A percentile compares a stretch with the other conserved stretches of the same genome.
Conservation (phyloP, 2,329 filamentous ascomycete genomes). For the Hawksworthiomyces lignivorus region DNA sequence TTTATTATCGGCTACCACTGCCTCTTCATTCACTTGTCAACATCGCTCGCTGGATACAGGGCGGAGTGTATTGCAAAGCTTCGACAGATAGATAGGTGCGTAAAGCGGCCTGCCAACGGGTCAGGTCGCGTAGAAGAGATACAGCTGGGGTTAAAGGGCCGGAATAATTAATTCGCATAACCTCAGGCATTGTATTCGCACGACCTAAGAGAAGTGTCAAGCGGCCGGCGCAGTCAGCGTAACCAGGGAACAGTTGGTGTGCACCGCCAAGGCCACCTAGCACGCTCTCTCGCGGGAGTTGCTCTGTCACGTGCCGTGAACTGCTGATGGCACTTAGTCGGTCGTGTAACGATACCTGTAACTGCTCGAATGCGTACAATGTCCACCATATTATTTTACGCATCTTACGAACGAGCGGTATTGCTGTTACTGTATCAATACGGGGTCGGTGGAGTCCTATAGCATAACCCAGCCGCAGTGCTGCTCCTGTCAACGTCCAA, state of each 20-base stretch:
- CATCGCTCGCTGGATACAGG: slow-evolving; percentile 27
- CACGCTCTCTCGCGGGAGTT: slow-evolving; percentile 26
- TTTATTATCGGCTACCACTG: too few relatives aligned
- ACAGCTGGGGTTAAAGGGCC: slow-evolving; percentile 31
- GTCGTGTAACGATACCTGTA: slow-evolving; percentile 36
- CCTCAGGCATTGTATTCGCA: slow-evolving; percentile 15
- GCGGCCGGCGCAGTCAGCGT: slow-evolving; percentile 27
- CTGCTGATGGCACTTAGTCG: slow-evolving; percentile 33
- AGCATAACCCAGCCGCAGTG: slow-evolving; percentile 32
- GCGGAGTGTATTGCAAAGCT: slow-evolving; percentile 23
- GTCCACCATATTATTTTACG: slow-evolving; percentile 25
- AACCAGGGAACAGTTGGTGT: slow-evolving; percentile 20
- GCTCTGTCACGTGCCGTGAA: neutral
- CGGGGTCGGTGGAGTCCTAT: slow-evolving; percentile 35
- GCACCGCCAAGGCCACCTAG: slow-evolving; percentile 19
- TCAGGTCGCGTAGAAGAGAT: slow-evolving; percentile 28
- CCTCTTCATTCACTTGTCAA: slow-evolving; percentile 15
- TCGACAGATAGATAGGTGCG: slow-evolving; percentile 28
- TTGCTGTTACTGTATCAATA: slow-evolving; percentile 22
- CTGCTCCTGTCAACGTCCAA: slow-evolving; percentile 36
- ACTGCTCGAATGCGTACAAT: slow-evolving; percentile 25
- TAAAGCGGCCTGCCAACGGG: slow-evolving; percentile 28
- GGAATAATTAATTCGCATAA: neutral
- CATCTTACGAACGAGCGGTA: slow-evolving; percentile 24
- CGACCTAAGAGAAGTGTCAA: slow-evolving; percentile 28